Base-by-base conservation (phyloP, 2,329 filamentous ascomycete species). In the Scolecobasidium constrictum region DNA sequence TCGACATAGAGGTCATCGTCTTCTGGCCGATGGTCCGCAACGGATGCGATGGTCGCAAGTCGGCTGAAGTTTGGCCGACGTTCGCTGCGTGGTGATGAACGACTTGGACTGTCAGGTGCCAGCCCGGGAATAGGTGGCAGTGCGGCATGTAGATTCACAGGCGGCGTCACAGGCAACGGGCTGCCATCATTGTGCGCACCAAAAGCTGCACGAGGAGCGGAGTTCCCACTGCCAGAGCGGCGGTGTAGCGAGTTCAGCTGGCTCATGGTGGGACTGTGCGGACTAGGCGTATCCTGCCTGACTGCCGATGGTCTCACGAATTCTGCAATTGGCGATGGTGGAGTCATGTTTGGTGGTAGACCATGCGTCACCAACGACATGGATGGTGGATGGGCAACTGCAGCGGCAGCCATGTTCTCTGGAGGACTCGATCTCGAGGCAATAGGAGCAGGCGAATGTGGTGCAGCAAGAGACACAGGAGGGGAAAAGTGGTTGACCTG, bases 141-240 rank as follows among this genome's bases (percentile, higher is more conserved):
- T 9, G 9, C 26, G 26, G n/a, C n/a, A n/a, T n/a, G n/a, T n/a
- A n/a, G n/a, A n/a, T n/a, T n/a, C n/a, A n/a, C n/a, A n/a, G n/a
- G n/a, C n/a, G n/a, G n/a, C n/a, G n/a, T n/a, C n/a, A 34, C 22
- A 6, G 22, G 13, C 16, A 20, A 33, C 16, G 31, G 34, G 20
- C 20, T 41, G 13, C 16, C 26, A 15, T 41, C 22, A 13, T 19
- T 34, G 33, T 23, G 5, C 17, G 40, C 34, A 18, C 40, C 40
- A 12, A 37, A 16, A 17, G 34, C 31, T 19, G 40, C 31, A 20
- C 40, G 31, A 35, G 40, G 31, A 31, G 34, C 15, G 16, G 40
- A 42, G 7, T 20, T 31, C n/a, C 40, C 40, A 15, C 40, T 42
- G 3, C 34, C 40, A n/a, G 40, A 42, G 11, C 40, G 31, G 15